These are phyloP conservation scores for Amanita pseudoporphyria DNA, from an alignment of 768 basidiomycete species.

Conservation along the genomic window DNA sequence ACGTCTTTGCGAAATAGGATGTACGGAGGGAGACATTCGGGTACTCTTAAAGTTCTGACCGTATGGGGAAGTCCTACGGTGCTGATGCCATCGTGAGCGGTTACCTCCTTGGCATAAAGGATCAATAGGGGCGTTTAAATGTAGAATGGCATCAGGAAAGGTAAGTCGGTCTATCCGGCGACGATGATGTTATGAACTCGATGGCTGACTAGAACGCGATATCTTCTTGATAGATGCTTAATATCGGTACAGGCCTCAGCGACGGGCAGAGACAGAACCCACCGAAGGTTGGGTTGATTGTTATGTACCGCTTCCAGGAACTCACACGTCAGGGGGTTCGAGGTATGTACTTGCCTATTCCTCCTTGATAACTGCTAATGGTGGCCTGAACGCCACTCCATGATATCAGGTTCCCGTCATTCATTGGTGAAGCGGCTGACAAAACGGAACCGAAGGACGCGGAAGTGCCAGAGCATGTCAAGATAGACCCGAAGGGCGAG, in stretches of 20 bases:
- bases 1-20: conserved; percentile 17
- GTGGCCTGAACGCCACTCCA: not conserved
- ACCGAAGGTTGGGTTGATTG: conserved; percentile 45
- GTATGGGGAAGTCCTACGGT: conserved; percentile 36
- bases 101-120: conserved; percentile 40
- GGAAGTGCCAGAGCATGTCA: conserved; percentile 29
- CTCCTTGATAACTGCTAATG: too few relatives aligned
- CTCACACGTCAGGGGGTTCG: conserved; percentile 45
- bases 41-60: conserved; percentile 14
- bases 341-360: conserved; percentile 31
- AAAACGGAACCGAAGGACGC: conserved; percentile 48
- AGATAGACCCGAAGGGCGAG: not conserved
- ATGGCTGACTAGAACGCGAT: not conserved
- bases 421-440: conserved; percentile 40
- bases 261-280: conserved; percentile 45
- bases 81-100: conserved; percentile 53
- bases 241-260: conserved; percentile 43
- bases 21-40: conserved; percentile 42
- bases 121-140: conserved; percentile 39
- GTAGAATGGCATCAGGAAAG: conserved; percentile 55
- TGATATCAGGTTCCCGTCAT: conserved; percentile 40
- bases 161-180: too few relatives aligned
- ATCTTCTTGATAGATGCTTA: conserved; percentile 33
- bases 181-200: not conserved
- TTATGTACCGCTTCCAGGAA: conserved; percentile 52